phyloP scores from a whole-genome alignment of 345 rosid genomes.

The Psidium guajava region DNA sequence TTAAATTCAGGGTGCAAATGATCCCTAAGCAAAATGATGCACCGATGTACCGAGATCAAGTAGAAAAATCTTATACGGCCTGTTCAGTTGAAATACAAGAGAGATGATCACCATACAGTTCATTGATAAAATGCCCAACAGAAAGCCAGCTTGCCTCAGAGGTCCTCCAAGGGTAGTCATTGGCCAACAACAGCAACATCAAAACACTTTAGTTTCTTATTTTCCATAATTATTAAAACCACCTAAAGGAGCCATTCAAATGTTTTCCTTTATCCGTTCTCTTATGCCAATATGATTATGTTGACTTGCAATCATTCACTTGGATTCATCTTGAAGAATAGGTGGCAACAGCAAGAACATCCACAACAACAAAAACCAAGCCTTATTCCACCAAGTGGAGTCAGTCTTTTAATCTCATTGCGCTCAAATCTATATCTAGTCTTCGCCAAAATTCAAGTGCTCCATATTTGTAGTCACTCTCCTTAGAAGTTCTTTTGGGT shows the following conservation, averaged over 20 bases:
- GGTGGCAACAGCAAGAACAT: neutral
- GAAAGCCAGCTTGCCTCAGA: neutral
- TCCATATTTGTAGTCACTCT: neutral
- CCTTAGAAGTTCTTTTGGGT: neutral
- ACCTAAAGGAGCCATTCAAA: neutral
- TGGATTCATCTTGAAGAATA: neutral
- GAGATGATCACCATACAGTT: neutral
- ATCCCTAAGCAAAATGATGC: neutral
- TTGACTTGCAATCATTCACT: neutral
- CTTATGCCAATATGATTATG: neutral
- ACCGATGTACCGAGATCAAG: neutral
- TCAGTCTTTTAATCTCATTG: neutral
- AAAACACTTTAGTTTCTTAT: neutral
- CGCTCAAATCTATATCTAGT: neutral
- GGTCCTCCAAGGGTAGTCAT: neutral
- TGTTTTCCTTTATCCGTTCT: neutral
- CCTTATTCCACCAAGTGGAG: neutral
- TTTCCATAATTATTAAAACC: neutral
- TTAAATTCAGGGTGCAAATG: neutral
- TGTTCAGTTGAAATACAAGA: neutral
- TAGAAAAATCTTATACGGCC: neutral
- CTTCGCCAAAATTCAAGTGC: neutral
- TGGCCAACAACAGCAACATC: neutral
- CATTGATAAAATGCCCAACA: neutral
- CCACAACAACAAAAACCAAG: neutral